A percentile compares a stretch with the other conserved stretches of the same genome.
Conservation (phyloP, 495 filamentous ascomycete species). For the Hyaloscypha bicolor region DNA sequence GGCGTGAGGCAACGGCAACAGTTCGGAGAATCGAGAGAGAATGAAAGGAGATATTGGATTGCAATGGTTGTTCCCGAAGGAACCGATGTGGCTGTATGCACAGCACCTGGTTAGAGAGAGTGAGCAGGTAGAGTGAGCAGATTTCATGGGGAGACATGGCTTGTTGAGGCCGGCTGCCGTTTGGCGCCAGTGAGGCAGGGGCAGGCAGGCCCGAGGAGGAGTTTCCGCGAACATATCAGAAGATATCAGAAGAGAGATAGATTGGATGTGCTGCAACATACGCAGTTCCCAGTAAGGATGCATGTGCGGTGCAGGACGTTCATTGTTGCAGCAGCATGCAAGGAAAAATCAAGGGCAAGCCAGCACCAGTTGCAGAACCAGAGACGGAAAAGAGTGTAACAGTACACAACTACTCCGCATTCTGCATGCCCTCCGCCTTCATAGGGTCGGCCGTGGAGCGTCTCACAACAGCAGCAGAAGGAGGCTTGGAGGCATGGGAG, state of each 20-base stretch:
- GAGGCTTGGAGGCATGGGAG: too few relatives aligned
- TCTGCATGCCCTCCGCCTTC: not conserved
- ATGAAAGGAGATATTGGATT: not conserved
- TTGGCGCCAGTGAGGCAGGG: not conserved
- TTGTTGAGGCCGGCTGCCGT: not conserved
- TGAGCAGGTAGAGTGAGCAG: not conserved
- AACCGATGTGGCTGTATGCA: slow-evolving; percentile 17
- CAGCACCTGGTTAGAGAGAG: slow-evolving; percentile 4
- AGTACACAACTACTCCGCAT: slow-evolving; percentile 1
- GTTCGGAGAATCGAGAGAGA: not conserved
- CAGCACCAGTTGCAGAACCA: slow-evolving; percentile 1
- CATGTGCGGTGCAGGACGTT: not conserved
- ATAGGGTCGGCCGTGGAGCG: not conserved
- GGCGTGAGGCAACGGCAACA: not conserved
- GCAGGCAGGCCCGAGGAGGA: not conserved
- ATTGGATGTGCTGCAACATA: not conserved
- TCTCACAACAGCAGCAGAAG: slow-evolving; percentile 1
- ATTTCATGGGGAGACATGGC: not conserved
- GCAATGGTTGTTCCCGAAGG: not conserved
- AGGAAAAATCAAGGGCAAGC: not conserved
- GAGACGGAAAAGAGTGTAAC: not conserved
- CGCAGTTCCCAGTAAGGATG: not conserved
- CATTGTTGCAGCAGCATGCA: not conserved
- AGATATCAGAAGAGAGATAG: not conserved
- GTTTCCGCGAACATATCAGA: not conserved